Evolutionary conservation across 768 basidiomycete species (phyloP).

Genomic region (Krasilnikovozyma curviuscula): DNA sequence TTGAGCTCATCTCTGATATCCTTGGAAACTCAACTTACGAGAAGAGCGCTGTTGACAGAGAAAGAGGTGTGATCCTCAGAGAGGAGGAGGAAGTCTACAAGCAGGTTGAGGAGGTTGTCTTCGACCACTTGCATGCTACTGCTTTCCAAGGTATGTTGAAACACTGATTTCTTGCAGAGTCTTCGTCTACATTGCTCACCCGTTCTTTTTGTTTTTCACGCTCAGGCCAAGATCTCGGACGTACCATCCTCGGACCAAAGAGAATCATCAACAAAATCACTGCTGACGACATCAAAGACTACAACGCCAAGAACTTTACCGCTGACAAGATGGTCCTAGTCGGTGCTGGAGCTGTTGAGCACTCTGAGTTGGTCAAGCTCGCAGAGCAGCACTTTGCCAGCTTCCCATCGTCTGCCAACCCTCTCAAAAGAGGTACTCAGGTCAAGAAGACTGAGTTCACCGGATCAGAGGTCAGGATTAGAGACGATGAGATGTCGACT

Average conservation of each 20-base stretch:
- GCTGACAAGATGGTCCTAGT: slow-evolving; percentile 98
- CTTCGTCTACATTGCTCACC: too few relatives aligned
- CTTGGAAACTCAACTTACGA: slow-evolving; percentile 94
- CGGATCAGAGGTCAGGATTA: slow-evolving; percentile 85
- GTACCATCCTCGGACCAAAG: slow-evolving; percentile 93
- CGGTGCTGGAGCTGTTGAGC: slow-evolving; percentile 86
- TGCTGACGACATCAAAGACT: slow-evolving; percentile 64
- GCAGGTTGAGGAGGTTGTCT: slow-evolving; percentile 93
- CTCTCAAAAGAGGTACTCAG: slow-evolving; percentile 63
- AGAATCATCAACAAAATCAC: slow-evolving; percentile 88
- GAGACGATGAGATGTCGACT: slow-evolving; percentile 74
- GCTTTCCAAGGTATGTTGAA: slow-evolving; percentile 70
- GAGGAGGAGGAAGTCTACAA: slow-evolving; percentile 99
- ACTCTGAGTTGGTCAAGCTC: slow-evolving; percentile 75
- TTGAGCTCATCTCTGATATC: slow-evolving; percentile 96
- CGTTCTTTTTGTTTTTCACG: too few relatives aligned
- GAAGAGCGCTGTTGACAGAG: slow-evolving; percentile 64
- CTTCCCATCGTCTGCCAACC: slow-evolving; percentile 69
- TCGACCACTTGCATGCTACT: slow-evolving; percentile 90
- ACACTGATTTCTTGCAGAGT: neutral
- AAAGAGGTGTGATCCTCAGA: slow-evolving; percentile 85
- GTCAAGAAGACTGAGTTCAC: slow-evolving; percentile 54
- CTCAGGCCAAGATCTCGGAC: slow-evolving; percentile 77
- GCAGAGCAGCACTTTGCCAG: slow-evolving; percentile 82
- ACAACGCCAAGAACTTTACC: slow-evolving; percentile 96